Percentiles rank a stretch among this genome's conserved stretches.
These are phyloP conservation scores for Acorus gramineus DNA, from an alignment of 106 monocot species.

Conservation along the genomic window DNA sequence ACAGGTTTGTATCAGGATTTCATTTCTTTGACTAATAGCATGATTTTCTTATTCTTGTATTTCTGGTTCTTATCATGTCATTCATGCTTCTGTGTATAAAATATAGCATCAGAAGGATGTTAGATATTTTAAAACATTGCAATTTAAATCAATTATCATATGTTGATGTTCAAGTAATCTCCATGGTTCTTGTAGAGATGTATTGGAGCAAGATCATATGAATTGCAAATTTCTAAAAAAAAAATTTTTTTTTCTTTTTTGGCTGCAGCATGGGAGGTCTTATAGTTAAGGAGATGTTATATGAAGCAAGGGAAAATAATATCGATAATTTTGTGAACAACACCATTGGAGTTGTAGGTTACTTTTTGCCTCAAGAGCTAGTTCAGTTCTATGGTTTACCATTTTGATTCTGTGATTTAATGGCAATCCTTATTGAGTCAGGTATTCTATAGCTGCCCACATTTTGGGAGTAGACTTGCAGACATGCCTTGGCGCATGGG, in stretches of 20 bases:
- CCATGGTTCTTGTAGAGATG: too few species aligned
- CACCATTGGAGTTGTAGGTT: slow-evolving; percentile 71
- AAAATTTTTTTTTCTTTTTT: neutral
- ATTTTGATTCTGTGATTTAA: too few species aligned
- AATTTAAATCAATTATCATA: too few species aligned
- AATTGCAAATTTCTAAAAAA: neutral
- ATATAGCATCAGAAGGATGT: too few species aligned
- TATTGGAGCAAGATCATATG: too few species aligned
- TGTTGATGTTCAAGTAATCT: too few species aligned
- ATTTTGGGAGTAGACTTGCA: slow-evolving; percentile 99
- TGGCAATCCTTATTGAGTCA: slow-evolving; percentile 2
- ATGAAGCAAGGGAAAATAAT: slow-evolving; percentile 74
- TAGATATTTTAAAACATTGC: too few species aligned
- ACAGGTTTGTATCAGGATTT: slow-evolving; percentile 40
- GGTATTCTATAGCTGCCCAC: slow-evolving; percentile 98
- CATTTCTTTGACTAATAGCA: neutral
- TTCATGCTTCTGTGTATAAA: too few species aligned
- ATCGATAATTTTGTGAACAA: slow-evolving; percentile 62
- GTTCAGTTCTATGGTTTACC: too few species aligned
- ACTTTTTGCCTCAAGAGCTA: neutral
- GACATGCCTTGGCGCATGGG: slow-evolving; percentile 99
- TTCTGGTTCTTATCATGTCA: too few species aligned
- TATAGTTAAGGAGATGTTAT: slow-evolving; percentile 90
- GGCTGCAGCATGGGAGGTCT: slow-evolving; percentile 92
- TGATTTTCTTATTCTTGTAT: too few species aligned